Base-by-base conservation (phyloP, 805 yeast species). In the Hanseniaspora lindneri region DNA sequence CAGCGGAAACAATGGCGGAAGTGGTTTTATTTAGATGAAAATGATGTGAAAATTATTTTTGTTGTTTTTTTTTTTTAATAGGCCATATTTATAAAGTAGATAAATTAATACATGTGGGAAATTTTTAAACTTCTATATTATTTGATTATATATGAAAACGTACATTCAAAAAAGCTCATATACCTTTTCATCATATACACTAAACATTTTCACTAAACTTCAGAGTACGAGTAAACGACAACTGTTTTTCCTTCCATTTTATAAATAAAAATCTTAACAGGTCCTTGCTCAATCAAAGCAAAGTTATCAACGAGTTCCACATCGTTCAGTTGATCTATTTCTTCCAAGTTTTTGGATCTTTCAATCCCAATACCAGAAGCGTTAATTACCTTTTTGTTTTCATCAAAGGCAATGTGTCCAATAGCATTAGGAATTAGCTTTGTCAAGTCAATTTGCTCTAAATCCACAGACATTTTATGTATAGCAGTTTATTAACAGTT, bases 331-430 rank as follows among this genome's bases (percentile, higher is more conserved):
- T 55, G 54, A 4, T 49, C 51, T 21, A 62, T 56, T 34, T 62
- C 65, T 20, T 49, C 53, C 20, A 54, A 41, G 32, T 43, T 43
- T 24, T 43, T 43, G 6, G 41, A 40, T 30, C 63, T 54, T 10
- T 55, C 55, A 28, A 58, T 55, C 2, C 64, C 66, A 11, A 62
- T 51, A 3, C 66, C 67, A 3, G 60, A 55, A 3, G 55, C 56
- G 39, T 60, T 58, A 14, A 63, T 55, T 16, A 63, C 47, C 39
- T 62, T 60, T 27, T 56, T 56, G 44, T 60, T 58, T 25, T 56
- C 56, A 48, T 63, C 67, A 47, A 62, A 62, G 3, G 60, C 53
- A 32, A 63, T 41, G 23, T 60, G 56, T 2, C 67, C 67, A 10
- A 58, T 52, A 3, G 58, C 57, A 24, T 58, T 53, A 10, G 63